Evolutionary conservation across 1,139 yeast genomes (phyloP).

Genomic region (Yamadazyma trypodendri): DNA sequence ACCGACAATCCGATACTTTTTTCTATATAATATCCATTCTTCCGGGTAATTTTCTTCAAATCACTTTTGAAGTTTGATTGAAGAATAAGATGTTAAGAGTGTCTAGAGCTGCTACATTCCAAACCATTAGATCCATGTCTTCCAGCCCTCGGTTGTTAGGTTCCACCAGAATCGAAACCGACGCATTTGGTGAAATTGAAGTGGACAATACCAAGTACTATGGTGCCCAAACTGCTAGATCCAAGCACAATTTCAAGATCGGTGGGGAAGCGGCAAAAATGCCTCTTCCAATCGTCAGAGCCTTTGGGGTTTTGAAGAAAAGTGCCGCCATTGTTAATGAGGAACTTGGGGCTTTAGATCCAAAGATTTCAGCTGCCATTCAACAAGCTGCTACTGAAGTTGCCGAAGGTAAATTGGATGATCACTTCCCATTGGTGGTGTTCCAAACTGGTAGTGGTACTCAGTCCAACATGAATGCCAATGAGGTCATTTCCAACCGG

Average conservation of each 20-base stretch:
- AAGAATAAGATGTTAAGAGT: constrained; percentile 12
- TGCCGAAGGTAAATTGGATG: constrained; percentile 83
- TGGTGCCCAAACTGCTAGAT: constrained; percentile 98
- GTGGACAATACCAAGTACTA: constrained; percentile 85
- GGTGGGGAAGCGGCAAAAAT: constrained; percentile 89
- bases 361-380: constrained; percentile 79
- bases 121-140: constrained; percentile 26
- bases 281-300: constrained; percentile 88
- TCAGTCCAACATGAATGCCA: constrained; percentile 98
- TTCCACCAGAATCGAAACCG: constrained; percentile 72
- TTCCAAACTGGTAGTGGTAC: constrained; percentile 99
- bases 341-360: constrained; percentile 76
- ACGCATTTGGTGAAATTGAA: constrained; percentile 94
- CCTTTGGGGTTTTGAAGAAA: constrained; percentile 91
- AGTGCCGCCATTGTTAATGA: constrained; percentile 93
- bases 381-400: constrained; percentile 96
- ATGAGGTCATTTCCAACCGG: constrained; percentile 96
- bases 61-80: constrained; percentile 1
- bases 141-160: constrained; percentile 24
- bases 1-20: constrained; percentile 2
- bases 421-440: constrained; percentile 95
- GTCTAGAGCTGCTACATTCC: constrained; percentile 10
- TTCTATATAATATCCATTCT: constrained; percentile 8
- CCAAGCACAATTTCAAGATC: constrained; percentile 89
- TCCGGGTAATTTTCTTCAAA: constrained; percentile 13